phyloP scores from a whole-genome alignment of 108 stramenopile species.

The Cyclotella baltica region DNA sequence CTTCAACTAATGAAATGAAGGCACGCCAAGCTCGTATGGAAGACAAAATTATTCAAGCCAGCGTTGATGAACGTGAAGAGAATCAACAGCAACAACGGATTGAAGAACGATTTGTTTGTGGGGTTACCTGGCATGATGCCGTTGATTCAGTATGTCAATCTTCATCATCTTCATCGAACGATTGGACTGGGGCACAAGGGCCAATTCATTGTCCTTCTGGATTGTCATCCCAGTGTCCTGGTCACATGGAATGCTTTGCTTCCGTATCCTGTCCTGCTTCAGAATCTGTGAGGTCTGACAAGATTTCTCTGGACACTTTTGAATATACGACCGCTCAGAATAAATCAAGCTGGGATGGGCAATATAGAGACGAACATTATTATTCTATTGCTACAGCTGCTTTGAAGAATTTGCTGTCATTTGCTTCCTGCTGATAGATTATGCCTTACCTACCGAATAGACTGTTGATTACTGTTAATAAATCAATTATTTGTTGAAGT shows the following conservation, averaged over 20 bases:
- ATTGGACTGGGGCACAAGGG: neutral
- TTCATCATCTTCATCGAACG: neutral
- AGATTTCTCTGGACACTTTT: no score
- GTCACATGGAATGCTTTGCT: conserved; percentile 14
- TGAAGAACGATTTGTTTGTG: conserved; percentile 12
- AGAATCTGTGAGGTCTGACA: neutral
- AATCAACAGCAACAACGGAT: neutral
- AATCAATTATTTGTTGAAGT: no score
- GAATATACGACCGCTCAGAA: neutral
- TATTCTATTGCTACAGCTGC: neutral
- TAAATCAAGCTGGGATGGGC: neutral
- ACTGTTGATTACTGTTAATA: no score
- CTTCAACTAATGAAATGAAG: neutral
- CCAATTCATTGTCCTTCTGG: conserved; percentile 12
- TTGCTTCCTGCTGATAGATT: neutral
- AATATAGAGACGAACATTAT: neutral
- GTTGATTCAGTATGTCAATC: neutral
- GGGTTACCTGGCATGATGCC: neutral
- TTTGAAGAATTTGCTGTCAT: neutral
- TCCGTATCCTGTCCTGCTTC: conserved; percentile 2
- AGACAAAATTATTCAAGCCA: neutral
- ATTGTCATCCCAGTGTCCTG: conserved; percentile 9
- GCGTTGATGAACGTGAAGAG: neutral
- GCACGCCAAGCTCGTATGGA: neutral
- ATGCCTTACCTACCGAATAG: no score